Evolutionary conservation across 1,139 yeast species (phyloP).

Genomic region (Candida sp.): DNA sequence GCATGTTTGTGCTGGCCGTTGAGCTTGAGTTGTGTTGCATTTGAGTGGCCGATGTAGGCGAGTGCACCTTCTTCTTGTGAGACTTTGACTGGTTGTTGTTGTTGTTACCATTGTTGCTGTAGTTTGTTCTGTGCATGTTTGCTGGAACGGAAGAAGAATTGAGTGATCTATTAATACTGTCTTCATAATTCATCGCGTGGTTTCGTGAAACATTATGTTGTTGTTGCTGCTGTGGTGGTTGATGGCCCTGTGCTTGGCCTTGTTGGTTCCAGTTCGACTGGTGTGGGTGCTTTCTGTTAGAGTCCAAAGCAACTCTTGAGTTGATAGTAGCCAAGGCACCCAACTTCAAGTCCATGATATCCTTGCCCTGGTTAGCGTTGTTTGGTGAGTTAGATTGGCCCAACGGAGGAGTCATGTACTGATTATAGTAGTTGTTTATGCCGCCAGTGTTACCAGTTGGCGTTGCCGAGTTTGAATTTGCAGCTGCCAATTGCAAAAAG

Average conservation of each 20-base stretch:
- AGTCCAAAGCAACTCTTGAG: conserved; percentile 62
- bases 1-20: conserved; percentile 11
- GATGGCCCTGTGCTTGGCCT: conserved; percentile 9
- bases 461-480: conserved; percentile 19
- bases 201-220: conserved; percentile 9
- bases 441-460: conserved; percentile 14
- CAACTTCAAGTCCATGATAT: conserved; percentile 49
- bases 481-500: conserved; percentile 50
- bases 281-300: conserved; percentile 44
- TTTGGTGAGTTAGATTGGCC: background rate
- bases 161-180: conserved; percentile 37
- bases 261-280: conserved; percentile 10
- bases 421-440: conserved; percentile 14
- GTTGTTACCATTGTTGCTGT: conserved; percentile 12
- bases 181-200: conserved; percentile 28
- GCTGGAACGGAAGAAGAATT: conserved; percentile 46
- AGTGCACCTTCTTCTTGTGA: conserved; percentile 11
- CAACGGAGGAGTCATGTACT: conserved; percentile 3
- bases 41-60: conserved; percentile 12
- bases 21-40: conserved; percentile 11
- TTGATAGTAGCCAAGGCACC: conserved; percentile 70
- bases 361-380: conserved; percentile 9
- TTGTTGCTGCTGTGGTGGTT: conserved; percentile 16
- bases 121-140: conserved; percentile 5
- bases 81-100: conserved; percentile 6